These are phyloP conservation scores for Xylaria sp. DNA, from an alignment of 2,329 filamentous ascomycete genomes.

Conservation along the genomic window DNA sequence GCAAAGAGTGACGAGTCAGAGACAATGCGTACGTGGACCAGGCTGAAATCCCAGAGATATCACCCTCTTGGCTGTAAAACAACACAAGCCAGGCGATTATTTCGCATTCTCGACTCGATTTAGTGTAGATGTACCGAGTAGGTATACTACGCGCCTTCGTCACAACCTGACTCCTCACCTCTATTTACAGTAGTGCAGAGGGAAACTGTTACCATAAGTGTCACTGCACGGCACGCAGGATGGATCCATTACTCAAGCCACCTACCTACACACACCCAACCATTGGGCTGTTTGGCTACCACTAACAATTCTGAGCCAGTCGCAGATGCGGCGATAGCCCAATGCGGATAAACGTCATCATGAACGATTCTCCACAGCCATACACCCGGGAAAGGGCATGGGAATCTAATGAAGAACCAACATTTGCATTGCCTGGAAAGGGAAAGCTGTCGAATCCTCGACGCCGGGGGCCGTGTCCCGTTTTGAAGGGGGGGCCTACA, in stretches of 20 bases:
- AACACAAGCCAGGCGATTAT: neutral
- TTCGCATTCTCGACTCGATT: neutral
- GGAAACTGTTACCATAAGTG: no score
- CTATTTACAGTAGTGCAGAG: no score
- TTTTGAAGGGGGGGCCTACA: no score
- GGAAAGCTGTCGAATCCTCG: constrained; percentile 1
- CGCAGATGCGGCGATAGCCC: neutral
- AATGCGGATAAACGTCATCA: constrained; percentile 13
- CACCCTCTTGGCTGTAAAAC: neutral
- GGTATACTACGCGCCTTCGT: neutral
- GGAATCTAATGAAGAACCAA: constrained; percentile 19
- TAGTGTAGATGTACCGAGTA: neutral
- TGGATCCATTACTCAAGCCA: no score
- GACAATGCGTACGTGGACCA: neutral
- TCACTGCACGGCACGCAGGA: no score
- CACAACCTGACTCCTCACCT: no score
- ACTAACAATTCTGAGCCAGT: neutral
- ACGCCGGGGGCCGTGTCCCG: neutral
- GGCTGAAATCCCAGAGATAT: neutral
- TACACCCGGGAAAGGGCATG: constrained; percentile 4
- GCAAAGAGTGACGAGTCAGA: constrained; percentile 21
- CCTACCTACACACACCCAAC: no score
- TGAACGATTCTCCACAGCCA: neutral
- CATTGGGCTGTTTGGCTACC: no score
- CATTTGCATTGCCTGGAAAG: constrained; percentile 21